phyloP scores from a whole-genome alignment of 2,329 filamentous ascomycete genomes.

The Leptosphaerulina australis region DNA sequence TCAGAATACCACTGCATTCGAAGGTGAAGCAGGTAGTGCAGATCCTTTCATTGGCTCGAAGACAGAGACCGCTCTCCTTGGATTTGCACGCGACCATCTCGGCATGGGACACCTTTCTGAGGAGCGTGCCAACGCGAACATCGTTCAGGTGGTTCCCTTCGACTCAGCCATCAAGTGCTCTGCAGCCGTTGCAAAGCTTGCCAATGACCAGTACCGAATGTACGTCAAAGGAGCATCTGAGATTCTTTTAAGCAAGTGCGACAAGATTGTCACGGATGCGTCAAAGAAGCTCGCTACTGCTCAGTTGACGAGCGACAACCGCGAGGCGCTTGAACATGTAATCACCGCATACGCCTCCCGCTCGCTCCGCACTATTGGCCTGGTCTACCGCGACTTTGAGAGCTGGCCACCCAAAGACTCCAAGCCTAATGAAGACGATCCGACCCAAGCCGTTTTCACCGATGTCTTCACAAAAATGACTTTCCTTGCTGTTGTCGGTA shows the following conservation, averaged over 20 bases:
- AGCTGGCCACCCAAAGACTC: slow-evolving; percentile 74
- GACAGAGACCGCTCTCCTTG: slow-evolving; percentile 76
- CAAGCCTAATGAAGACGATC: slow-evolving; percentile 66
- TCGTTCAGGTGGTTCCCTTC: slow-evolving; percentile 65
- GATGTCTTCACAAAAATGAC: slow-evolving; percentile 74
- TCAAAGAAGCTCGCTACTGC: slow-evolving; percentile 61
- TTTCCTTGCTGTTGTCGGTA: slow-evolving; percentile 76
- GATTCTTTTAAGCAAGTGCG: slow-evolving; percentile 57
- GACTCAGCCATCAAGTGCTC: slow-evolving; percentile 73
- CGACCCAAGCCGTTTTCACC: slow-evolving; percentile 67
- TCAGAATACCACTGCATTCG: slow-evolving; percentile 51
- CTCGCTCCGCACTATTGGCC: slow-evolving; percentile 82
- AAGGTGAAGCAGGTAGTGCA: slow-evolving; percentile 50
- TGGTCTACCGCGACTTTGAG: slow-evolving; percentile 83
- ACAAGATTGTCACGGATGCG: slow-evolving; percentile 63
- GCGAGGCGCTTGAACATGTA: slow-evolving; percentile 65
- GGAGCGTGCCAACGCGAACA: slow-evolving; percentile 66
- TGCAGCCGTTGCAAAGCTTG: slow-evolving; percentile 65
- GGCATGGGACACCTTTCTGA: slow-evolving; percentile 67
- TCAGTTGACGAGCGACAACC: slow-evolving; percentile 63
- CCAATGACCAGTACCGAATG: slow-evolving; percentile 63
- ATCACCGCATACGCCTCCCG: slow-evolving; percentile 80
- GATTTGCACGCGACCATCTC: slow-evolving; percentile 69
- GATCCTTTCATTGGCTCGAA: slow-evolving; percentile 74
- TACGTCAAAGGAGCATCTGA: slow-evolving; percentile 60